A percentile compares a stretch with the other conserved stretches of the same genome.
phyloP scores from a whole-genome alignment of 129 eudicot species.

The Centrapalus pauciflorus region DNA sequence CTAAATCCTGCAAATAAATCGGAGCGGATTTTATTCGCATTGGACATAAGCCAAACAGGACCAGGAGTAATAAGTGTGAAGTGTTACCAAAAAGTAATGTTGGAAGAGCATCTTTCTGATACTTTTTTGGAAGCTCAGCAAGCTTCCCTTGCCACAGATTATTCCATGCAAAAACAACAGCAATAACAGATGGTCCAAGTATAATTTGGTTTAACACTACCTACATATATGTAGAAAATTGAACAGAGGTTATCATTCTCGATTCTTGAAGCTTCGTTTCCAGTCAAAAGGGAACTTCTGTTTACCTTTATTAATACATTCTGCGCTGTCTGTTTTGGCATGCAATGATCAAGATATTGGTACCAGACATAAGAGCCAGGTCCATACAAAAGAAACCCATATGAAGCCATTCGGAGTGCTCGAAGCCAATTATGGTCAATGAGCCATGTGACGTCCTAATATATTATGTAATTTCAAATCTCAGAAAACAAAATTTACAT shows the following conservation, averaged over 20 bases:
- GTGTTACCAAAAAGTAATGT: constrained; percentile 64
- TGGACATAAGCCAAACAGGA: neutral
- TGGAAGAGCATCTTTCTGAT: constrained; percentile 75
- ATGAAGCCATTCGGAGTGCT: constrained; percentile 83
- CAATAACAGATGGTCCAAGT: constrained; percentile 84
- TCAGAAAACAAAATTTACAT: neutral
- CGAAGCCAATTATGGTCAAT: constrained; percentile 77
- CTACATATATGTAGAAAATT: constrained; percentile 26
- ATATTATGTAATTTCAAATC: neutral
- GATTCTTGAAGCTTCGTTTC: neutral
- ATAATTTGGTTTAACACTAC: constrained; percentile 83
- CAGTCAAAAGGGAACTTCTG: neutral
- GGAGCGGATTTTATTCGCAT: neutral
- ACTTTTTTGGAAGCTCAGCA: constrained; percentile 84
- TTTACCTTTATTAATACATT: constrained; percentile 64
- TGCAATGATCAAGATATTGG: constrained; percentile 67
- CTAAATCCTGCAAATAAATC: constrained; percentile 65
- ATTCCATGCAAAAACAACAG: constrained; percentile 94
- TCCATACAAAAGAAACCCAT: constrained; percentile 83
- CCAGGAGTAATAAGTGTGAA: neutral
- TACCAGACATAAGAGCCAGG: constrained; percentile 96
- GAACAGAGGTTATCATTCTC: neutral
- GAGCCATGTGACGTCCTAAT: constrained; percentile 43
- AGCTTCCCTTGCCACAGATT: constrained; percentile 89
- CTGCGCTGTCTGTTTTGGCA: constrained; percentile 70